phyloP scores from a whole-genome alignment of 495 filamentous ascomycete species.

The Aspergillus ostianus region DNA sequence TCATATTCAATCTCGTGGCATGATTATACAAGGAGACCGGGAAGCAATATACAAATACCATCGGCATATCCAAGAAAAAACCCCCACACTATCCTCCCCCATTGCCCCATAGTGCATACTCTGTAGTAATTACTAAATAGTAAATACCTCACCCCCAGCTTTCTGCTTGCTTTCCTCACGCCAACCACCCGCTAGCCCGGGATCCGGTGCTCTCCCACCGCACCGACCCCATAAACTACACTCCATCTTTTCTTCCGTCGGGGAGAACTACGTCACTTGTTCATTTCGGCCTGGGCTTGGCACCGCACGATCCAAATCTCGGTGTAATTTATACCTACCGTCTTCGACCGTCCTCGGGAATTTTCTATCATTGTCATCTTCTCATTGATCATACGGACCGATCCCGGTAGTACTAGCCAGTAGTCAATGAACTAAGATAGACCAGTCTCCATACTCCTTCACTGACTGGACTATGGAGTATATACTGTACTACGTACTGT shows the following conservation, averaged over 20 bases:
- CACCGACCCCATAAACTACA: too few species aligned
- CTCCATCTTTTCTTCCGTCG: too few species aligned
- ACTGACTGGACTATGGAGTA: too few species aligned
- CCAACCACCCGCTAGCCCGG: background rate
- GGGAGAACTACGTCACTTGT: background rate
- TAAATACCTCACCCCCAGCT: too few species aligned
- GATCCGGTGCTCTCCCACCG: too few species aligned
- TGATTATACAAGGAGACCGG: background rate
- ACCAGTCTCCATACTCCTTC: too few species aligned
- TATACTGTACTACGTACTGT: too few species aligned
- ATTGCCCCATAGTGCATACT: too few species aligned
- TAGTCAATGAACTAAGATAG: background rate
- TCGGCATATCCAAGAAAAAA: background rate
- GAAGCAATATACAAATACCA: too few species aligned
- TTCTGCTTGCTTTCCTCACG: too few species aligned
- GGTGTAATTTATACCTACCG: background rate
- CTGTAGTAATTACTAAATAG: too few species aligned
- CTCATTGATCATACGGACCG: background rate
- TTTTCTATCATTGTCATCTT: background rate
- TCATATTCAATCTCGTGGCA: background rate
- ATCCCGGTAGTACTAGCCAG: background rate
- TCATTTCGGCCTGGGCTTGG: background rate
- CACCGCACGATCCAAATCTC: background rate
- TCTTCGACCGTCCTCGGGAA: background rate
- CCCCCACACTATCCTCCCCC: background rate